Conservation (phyloP, 1,139 yeast genomes). For the Kluyveromyces sp. region DNA sequence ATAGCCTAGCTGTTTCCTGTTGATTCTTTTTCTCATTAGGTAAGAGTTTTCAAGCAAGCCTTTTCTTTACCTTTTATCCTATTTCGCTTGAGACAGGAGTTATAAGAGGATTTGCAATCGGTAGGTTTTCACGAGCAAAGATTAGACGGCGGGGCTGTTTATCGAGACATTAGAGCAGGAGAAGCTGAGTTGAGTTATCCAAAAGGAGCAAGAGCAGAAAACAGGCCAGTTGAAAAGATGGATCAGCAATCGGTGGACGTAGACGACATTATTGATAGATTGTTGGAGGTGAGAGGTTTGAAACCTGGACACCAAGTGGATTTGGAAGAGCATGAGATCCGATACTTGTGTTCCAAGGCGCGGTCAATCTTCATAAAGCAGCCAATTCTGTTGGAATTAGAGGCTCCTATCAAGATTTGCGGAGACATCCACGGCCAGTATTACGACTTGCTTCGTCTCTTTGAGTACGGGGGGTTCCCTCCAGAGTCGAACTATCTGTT, state of each 20-base stretch:
- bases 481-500: conserved; percentile 97
- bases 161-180: neutral
- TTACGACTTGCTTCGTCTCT: conserved; percentile 87
- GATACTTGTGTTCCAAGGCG: conserved; percentile 93
- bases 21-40: neutral
- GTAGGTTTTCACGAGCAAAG: too few species aligned
- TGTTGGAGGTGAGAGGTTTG: conserved; percentile 94
- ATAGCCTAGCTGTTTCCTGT: neutral
- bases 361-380: conserved; percentile 96
- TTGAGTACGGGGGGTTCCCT: conserved; percentile 97
- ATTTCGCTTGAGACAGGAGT: neutral
- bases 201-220: neutral
- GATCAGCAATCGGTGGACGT: conserved; percentile 82
- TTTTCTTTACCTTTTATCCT: neutral
- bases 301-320: conserved; percentile 97
- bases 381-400: conserved; percentile 89
- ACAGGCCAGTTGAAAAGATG: too few species aligned
- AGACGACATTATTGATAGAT: conserved; percentile 94
- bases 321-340: conserved; percentile 86
- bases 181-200: neutral
- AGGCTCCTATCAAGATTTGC: conserved; percentile 89
- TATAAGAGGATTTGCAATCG: too few species aligned
- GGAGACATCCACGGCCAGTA: conserved; percentile 99
- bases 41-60: neutral
- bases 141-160: neutral